Percentiles rank a stretch among this genome's conserved stretches.
phyloP scores from a whole-genome alignment of 805 yeast species.

The Cyberlindnera mycetangii region DNA sequence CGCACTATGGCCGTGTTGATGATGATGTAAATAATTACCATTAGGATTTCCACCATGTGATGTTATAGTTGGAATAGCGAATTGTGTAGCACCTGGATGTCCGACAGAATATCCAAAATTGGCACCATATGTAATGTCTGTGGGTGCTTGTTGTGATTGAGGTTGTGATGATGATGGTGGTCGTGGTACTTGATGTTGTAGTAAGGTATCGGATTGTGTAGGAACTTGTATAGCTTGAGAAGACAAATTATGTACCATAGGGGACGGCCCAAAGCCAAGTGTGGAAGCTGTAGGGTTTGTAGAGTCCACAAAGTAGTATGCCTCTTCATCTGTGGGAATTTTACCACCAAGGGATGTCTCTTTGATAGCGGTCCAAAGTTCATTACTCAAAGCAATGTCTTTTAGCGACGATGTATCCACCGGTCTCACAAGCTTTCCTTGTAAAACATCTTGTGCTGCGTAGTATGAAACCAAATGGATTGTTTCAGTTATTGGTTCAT shows the following conservation, averaged over 20 bases:
- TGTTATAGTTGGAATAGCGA: not conserved
- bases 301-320: slow-evolving; percentile 44
- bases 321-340: slow-evolving; percentile 45
- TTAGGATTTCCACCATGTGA: not conserved
- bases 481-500: slow-evolving; percentile 31
- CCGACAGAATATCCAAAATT: not conserved
- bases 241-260: no score
- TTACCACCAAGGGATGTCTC: slow-evolving; percentile 60
- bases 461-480: slow-evolving; percentile 81
- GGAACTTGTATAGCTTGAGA: no score
- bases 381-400: slow-evolving; percentile 43
- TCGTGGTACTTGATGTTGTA: no score
- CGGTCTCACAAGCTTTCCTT: slow-evolving; percentile 56
- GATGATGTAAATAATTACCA: not conserved
- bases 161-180: no score
- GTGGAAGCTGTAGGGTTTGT: slow-evolving; percentile 22
- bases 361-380: slow-evolving; percentile 54
- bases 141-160: no score
- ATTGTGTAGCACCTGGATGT: not conserved
- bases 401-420: slow-evolving; percentile 48
- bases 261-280: slow-evolving; percentile 20
- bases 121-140: not conserved
- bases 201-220: not conserved
- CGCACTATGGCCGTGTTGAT: not conserved
- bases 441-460: slow-evolving; percentile 66